Evolutionary conservation across 2,329 filamentous ascomycete genomes (phyloP).

Genomic region (Fusarium sp.): DNA sequence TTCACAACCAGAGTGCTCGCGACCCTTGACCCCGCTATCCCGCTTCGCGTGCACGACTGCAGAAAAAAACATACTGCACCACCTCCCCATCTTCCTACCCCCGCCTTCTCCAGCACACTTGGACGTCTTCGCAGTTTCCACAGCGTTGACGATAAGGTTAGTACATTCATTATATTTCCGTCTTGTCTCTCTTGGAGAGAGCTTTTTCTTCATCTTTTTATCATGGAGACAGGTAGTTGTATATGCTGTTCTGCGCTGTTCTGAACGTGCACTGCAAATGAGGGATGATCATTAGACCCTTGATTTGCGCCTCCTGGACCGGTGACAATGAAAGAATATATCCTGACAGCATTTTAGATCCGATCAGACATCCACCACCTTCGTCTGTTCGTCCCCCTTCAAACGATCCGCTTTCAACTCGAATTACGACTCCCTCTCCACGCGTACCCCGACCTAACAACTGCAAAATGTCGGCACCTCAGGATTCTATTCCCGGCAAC

Average conservation of each 20-base stretch:
- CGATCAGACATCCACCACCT: conserved; percentile 10
- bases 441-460: conserved; percentile 35
- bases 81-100: conserved; percentile 38
- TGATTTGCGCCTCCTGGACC: conserved; percentile 27
- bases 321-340: background rate
- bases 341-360: conserved; percentile 22
- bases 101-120: conserved; percentile 36
- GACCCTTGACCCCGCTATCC: conserved; percentile 52
- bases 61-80: conserved; percentile 47
- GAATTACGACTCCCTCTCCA: conserved; percentile 22
- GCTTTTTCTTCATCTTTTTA: too few relatives aligned
- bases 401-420: conserved; percentile 18
- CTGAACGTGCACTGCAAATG: conserved; percentile 15
- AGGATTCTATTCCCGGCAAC: conserved; percentile 68
- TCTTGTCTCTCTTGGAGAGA: background rate
- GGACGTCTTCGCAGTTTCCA: conserved; percentile 38
- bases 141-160: conserved; percentile 44
- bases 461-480: conserved; percentile 69
- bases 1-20: conserved; percentile 41
- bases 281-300: conserved; percentile 11
- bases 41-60: conserved; percentile 47
- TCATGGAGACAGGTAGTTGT: background rate
- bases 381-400: conserved; percentile 16
- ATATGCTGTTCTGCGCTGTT: background rate
- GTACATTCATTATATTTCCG: conserved; percentile 13